Conservation (phyloP, 1,284 basidiomycete species). For the Ceratobasidium sp. region DNA sequence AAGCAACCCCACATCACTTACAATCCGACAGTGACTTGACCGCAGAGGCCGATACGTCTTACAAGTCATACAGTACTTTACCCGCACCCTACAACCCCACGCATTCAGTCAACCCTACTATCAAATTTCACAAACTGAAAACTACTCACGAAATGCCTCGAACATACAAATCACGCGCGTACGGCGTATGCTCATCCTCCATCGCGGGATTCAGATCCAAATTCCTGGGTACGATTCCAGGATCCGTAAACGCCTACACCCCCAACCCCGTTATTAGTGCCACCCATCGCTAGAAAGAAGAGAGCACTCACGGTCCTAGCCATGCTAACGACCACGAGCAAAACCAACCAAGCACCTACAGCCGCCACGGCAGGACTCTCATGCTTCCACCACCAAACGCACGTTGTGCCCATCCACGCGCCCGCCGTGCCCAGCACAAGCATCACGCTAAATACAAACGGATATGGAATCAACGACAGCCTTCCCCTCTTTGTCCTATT, state of each 20-base stretch:
- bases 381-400: slow-evolving; percentile 86
- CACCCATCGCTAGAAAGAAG: slow-evolving; percentile 19
- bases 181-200: slow-evolving; percentile 70
- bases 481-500: slow-evolving; percentile 5
- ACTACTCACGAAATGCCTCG: slow-evolving; percentile 76
- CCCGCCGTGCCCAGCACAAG: slow-evolving; percentile 75
- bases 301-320: slow-evolving; percentile 69
- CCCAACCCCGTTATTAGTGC: slow-evolving; percentile 45
- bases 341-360: slow-evolving; percentile 79
- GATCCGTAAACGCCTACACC: slow-evolving; percentile 79
- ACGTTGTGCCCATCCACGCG: slow-evolving; percentile 85
- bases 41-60: slow-evolving; percentile 88
- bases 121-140: background rate
- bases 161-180: slow-evolving; percentile 83
- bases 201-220: slow-evolving; percentile 77
- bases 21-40: slow-evolving; percentile 92
- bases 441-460: slow-evolving; percentile 53
- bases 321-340: slow-evolving; percentile 81
- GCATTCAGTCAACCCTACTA: background rate
- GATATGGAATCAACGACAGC: slow-evolving; percentile 23
- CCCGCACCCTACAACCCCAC: slow-evolving; percentile 69
- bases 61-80: slow-evolving; percentile 93
- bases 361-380: slow-evolving; percentile 77
- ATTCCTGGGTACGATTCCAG: slow-evolving; percentile 87
- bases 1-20: slow-evolving; percentile 53